Evolutionary conservation across 1,284 basidiomycete genomes (phyloP).

Genomic region (Amylostereum areolatum): DNA sequence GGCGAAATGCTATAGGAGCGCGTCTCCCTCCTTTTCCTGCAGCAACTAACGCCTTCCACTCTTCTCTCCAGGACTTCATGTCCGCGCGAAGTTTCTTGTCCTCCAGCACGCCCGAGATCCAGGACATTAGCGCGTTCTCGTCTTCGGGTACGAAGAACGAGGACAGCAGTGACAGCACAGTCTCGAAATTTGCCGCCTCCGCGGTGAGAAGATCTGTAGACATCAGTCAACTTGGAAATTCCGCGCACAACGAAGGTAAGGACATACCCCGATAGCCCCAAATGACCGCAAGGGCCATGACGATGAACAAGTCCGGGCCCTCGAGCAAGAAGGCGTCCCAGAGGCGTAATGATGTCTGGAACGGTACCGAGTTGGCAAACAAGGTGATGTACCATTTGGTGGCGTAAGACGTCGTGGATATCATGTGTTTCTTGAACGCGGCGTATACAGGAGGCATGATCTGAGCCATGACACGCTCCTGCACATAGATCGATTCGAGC

Average conservation of each 20-base stretch:
- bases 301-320: conserved; percentile 84
- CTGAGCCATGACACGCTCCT: conserved; percentile 80
- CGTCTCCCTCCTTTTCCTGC: conserved; percentile 60
- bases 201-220: conserved; percentile 70
- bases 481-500: conserved; percentile 90
- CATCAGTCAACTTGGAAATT: conserved; percentile 1
- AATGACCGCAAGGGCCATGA: conserved; percentile 81
- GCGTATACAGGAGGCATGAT: conserved; percentile 87
- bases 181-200: conserved; percentile 81
- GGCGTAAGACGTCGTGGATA: conserved; percentile 91
- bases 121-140: conserved; percentile 73
- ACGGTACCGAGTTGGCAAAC: conserved; percentile 93
- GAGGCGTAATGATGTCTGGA: conserved; percentile 87
- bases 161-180: conserved; percentile 80
- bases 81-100: conserved; percentile 65
- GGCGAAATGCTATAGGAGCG: conserved; percentile 46
- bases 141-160: conserved; percentile 90
- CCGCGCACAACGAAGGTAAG: conserved; percentile 3
- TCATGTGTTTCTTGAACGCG: conserved; percentile 81
- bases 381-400: conserved; percentile 99
- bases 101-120: conserved; percentile 72
- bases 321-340: conserved; percentile 95
- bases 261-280: conserved; percentile 78
- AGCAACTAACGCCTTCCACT: conserved; percentile 68
- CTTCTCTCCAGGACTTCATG: conserved; percentile 66